A percentile compares a stretch with the other conserved stretches of the same genome.
Conservation (phyloP, 768 basidiomycete genomes). For the Mycena galericulata region DNA sequence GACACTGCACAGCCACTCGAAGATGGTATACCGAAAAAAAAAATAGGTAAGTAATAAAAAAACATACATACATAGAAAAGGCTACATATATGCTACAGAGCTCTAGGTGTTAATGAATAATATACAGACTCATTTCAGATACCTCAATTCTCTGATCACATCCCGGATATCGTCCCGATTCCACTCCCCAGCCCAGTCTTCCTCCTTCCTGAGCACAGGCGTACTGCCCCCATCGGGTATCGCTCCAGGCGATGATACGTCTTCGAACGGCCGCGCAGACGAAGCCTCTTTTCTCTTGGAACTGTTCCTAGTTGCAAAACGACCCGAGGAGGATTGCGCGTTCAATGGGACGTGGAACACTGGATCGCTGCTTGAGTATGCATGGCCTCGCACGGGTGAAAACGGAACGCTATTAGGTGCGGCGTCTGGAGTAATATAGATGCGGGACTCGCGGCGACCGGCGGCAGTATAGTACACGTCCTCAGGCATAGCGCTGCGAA, state of each 20-base stretch:
- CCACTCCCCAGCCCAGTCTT: conserved; percentile 31
- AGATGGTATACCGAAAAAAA: not conserved
- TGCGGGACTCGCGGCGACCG: conserved; percentile 33
- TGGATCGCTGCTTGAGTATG: conserved; percentile 31
- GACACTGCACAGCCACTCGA: too few species aligned
- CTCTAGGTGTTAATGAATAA: conserved; percentile 8
- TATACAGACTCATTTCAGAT: conserved; percentile 23
- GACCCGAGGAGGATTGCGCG: not conserved
- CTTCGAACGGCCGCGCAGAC: conserved; percentile 26
- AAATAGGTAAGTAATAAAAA: not conserved
- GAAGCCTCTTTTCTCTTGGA: not conserved
- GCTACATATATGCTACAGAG: conserved; percentile 21
- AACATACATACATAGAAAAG: not conserved
- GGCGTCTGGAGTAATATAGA: conserved; percentile 26
- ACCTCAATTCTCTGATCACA: conserved; percentile 28
- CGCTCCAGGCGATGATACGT: not conserved
- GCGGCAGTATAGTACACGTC: conserved; percentile 36
- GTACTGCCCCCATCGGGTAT: conserved; percentile 8
- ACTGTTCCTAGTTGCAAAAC: conserved; percentile 23
- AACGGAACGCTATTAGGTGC: conserved; percentile 1
- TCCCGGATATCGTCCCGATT: conserved; percentile 35
- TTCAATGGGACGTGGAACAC: not conserved
- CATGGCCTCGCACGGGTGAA: conserved; percentile 19
- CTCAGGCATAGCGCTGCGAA: conserved; percentile 19
- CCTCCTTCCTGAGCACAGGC: conserved; percentile 27